These are phyloP conservation scores for Fusarium graminum DNA, from an alignment of 2,329 filamentous ascomycete genomes.

Conservation along the genomic window DNA sequence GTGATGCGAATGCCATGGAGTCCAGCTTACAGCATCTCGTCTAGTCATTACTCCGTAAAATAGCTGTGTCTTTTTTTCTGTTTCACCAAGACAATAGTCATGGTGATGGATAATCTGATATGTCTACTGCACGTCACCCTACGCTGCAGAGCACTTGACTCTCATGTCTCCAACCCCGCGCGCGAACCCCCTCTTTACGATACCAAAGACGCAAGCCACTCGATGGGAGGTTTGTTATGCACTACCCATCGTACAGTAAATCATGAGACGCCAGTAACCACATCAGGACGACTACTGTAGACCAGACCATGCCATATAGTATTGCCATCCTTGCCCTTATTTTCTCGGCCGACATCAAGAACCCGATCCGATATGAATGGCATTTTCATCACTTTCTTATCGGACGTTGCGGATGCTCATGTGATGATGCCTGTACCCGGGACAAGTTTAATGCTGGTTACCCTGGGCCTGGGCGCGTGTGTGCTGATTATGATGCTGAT, in stretches of 20 bases:
- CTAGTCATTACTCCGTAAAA: constrained; percentile 2
- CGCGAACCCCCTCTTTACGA: constrained; percentile 20
- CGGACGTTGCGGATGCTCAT: constrained; percentile 37
- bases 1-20: constrained; percentile 26
- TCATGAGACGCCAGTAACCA: constrained; percentile 9
- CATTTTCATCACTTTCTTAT: constrained; percentile 29
- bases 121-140: constrained; percentile 35
- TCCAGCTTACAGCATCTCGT: constrained; percentile 14
- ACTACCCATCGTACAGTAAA: constrained; percentile 1
- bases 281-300: constrained; percentile 12
- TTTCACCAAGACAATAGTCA: constrained; percentile 9
- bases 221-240: constrained; percentile 4
- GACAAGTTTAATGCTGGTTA: background rate
- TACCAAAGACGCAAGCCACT: constrained; percentile 2
- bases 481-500: constrained; percentile 17
- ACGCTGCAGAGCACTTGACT: constrained; percentile 2
- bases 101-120: background rate
- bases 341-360: constrained; percentile 34
- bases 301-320: constrained; percentile 10
- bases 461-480: background rate
- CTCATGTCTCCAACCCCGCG: constrained; percentile 24
- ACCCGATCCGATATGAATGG: constrained; percentile 34
- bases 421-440: constrained; percentile 1
- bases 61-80: constrained; percentile 9
- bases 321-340: constrained; percentile 1